Base-by-base conservation (phyloP, 345 rosid species). In the Lepidium africanum region DNA sequence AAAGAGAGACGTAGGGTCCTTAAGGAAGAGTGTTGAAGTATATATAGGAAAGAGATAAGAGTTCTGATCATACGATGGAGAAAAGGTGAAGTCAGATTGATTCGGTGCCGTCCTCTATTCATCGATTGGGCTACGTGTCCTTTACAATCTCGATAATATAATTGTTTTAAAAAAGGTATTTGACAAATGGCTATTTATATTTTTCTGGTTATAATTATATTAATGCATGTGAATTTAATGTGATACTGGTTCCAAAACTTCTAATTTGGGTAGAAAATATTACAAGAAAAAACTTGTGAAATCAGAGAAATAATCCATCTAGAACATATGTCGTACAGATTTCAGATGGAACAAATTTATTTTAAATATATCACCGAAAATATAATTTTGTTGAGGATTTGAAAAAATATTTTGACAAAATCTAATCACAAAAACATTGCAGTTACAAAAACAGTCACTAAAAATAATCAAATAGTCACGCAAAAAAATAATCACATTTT, bases 51-150 rank as follows among this genome's bases (percentile, higher is more conserved):
- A 63, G 38, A 40, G 65, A 68, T 54, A 7, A 39, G 52, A 54
- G 58, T 59, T 55, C 25, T 65, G n/a, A 67, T 59, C 73, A 59
- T 17, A 38, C 10, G 60, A 47, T 14, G 60, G 32, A 37, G 16
- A 60, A 78, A 40, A 76, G 67, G 51, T 52, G 3, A 83, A 82
- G 90, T 87, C 88, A 89, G 85, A 69, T 53, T 66, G 82, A 81
- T 89, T 82, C 85, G 98, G 98, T 84, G 85, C 98, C 96, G 95
- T 78, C 96, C 95, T 61, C 81, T 37, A 71, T 59, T 75, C 60
- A 45, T 78, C 53, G 21, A 42, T 14, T 56, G 60, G 69, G 80
- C 86, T n/a, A 92, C 98, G 89, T 92, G 98, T 87, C 86, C 84
- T 7, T 63, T 19, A 30, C n/a, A 35, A 14, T 54, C 45, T 43